These are phyloP conservation scores for Fusarium pseudocircinatum DNA, from an alignment of 2,329 filamentous ascomycete genomes.

Conservation along the genomic window DNA sequence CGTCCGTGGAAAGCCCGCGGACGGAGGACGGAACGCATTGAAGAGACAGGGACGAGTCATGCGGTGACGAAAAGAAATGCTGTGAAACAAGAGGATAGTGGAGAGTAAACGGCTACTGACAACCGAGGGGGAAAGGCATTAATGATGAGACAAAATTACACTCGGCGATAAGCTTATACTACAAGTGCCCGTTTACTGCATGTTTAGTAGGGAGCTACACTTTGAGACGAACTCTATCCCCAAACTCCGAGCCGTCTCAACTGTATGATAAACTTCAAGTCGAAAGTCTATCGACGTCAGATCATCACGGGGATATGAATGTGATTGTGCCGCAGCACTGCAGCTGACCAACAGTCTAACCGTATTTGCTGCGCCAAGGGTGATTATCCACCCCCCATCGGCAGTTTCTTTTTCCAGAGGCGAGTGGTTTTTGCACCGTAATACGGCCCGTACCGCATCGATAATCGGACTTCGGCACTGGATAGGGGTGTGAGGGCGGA, in stretches of 20 bases:
- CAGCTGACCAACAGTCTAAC: neutral
- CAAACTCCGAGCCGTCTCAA: neutral
- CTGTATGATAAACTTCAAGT: neutral
- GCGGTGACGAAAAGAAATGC: neutral
- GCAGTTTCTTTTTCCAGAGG: neutral
- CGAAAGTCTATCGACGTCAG: neutral
- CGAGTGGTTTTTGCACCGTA: neutral
- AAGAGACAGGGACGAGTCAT: neutral
- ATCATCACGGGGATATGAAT: neutral
- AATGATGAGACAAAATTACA: fast-evolving
- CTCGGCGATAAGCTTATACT: neutral
- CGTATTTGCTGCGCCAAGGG: neutral
- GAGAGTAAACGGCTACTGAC: fast-evolving
- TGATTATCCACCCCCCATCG: neutral
- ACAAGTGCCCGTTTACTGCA: neutral
- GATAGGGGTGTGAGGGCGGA: neutral
- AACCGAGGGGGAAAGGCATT: fast-evolving
- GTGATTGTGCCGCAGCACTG: neutral
- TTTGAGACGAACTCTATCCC: neutral
- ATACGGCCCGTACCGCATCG: neutral
- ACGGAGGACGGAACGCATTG: fast-evolving
- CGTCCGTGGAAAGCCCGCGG: neutral
- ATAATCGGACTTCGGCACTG: neutral
- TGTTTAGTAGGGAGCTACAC: fast-evolving
- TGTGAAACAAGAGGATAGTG: neutral